These are phyloP conservation scores for Thymus quinquecostatus DNA, from an alignment of 257 asterid species.

Conservation along the genomic window DNA sequence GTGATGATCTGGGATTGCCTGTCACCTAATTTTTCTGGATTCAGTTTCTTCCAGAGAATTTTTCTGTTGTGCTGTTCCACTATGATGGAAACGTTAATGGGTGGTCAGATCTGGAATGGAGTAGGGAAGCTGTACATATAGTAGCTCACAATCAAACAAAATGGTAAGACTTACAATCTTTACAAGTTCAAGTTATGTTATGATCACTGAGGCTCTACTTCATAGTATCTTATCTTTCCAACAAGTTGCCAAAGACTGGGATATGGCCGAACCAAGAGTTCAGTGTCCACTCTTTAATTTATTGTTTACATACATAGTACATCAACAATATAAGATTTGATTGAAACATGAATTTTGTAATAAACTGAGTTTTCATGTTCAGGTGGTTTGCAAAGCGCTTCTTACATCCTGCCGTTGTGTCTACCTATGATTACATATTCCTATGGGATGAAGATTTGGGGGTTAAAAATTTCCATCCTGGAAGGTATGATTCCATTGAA, in stretches of 20 bases:
- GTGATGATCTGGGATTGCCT: constrained; percentile 20
- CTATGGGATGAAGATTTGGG: constrained; percentile 99
- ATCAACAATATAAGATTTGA: constrained; percentile 9
- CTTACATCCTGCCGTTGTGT: constrained; percentile 85
- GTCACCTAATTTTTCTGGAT: constrained; percentile 34
- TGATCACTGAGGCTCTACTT: not conserved
- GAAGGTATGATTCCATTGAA: constrained; percentile 58
- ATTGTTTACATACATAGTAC: not conserved
- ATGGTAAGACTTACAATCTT: constrained; percentile 55
- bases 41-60: constrained; percentile 96
- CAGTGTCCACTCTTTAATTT: not conserved
- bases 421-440: constrained; percentile 84
- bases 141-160: constrained; percentile 94
- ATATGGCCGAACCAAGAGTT: not conserved
- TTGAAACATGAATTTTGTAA: not conserved
- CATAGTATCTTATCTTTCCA: not conserved
- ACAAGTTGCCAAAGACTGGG: constrained; percentile 9
- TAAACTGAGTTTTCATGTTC: constrained; percentile 24
- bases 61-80: constrained; percentile 83
- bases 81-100: constrained; percentile 93
- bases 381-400: constrained; percentile 99
- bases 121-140: constrained; percentile 81
- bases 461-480: constrained; percentile 79
- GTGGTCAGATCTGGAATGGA: constrained; percentile 89
- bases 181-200: not conserved